Evolutionary conservation across 208 protist genomes (phyloP).

Genomic region (Herpetomonas muscarum): DNA sequence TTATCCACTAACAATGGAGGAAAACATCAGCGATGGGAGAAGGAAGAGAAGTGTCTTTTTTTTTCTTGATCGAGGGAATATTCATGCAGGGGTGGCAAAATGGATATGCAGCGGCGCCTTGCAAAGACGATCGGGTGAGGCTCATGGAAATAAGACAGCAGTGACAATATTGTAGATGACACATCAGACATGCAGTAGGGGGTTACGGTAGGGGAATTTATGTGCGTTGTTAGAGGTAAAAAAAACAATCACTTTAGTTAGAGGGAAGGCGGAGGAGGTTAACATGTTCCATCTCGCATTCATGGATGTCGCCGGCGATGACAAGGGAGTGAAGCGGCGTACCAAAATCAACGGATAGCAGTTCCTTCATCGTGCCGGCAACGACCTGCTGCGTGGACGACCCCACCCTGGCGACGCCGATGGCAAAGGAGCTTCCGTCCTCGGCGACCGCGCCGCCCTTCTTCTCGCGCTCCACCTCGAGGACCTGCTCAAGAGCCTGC

Average conservation of each 20-base stretch:
- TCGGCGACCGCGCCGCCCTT: conserved; percentile 60
- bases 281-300: conserved; percentile 92
- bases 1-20: neutral
- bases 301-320: conserved; percentile 93
- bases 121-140: no score
- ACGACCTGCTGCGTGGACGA: conserved; percentile 90
- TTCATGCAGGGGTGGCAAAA: no score
- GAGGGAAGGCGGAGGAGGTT: conserved; percentile 40
- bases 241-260: conserved; percentile 3
- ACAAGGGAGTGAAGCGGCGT: conserved; percentile 97
- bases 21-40: neutral
- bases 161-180: no score
- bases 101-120: no score
- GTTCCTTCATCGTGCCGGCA: conserved; percentile 88
- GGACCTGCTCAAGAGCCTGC: conserved; percentile 94
- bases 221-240: neutral
- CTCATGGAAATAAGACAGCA: no score
- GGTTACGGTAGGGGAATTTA: neutral
- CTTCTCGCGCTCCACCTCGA: conserved; percentile 90
- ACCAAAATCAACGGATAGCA: conserved; percentile 95
- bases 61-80: neutral
- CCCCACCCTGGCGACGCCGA: conserved; percentile 97
- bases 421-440: conserved; percentile 80
- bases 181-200: neutral
- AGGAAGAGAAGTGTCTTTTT: neutral